phyloP scores from a whole-genome alignment of 2,329 filamentous ascomycete genomes.

The Pseudogymnoascus verrucosus region DNA sequence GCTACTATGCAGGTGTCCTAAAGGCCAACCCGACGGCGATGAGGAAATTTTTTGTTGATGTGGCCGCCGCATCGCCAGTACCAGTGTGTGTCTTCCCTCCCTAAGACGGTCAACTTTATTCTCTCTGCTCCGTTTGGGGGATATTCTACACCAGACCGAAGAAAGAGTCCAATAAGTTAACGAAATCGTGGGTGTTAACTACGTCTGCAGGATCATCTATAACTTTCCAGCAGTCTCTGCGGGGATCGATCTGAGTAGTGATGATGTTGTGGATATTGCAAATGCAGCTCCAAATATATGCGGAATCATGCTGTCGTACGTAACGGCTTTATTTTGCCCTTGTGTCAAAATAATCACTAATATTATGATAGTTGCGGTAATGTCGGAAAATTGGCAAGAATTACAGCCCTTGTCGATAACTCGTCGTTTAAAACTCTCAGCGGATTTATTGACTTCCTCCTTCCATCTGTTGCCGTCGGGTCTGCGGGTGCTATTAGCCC shows the following conservation, averaged over 20 bases:
- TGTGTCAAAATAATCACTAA: not conserved
- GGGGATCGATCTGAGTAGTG: constrained; percentile 21
- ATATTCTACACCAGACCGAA: not conserved
- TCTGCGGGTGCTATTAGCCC: constrained; percentile 14
- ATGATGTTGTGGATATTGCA: constrained; percentile 18
- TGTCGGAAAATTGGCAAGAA: constrained; percentile 20
- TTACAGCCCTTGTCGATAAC: constrained; percentile 15
- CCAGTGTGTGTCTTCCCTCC: constrained; percentile 15
- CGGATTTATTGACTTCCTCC: constrained; percentile 25
- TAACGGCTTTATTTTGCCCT: not conserved
- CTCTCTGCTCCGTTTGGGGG: too few relatives aligned
- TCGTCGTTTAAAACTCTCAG: constrained; percentile 16
- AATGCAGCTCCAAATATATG: constrained; percentile 19
- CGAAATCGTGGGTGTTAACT: not conserved
- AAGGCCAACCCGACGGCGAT: constrained; percentile 14
- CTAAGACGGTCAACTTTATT: not conserved
- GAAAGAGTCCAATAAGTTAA: not conserved
- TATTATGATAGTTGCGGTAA: constrained; percentile 16
- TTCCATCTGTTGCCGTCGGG: constrained; percentile 22
- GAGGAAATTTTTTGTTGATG: constrained; percentile 20
- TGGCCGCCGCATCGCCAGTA: constrained; percentile 18
- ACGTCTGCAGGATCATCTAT: constrained; percentile 18
- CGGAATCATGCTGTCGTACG: constrained; percentile 17
- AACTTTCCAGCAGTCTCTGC: constrained; percentile 20
- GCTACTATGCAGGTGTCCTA: constrained; percentile 15